Base-by-base conservation (phyloP, 75 land plant species). In the Larix kaempferi region DNA sequence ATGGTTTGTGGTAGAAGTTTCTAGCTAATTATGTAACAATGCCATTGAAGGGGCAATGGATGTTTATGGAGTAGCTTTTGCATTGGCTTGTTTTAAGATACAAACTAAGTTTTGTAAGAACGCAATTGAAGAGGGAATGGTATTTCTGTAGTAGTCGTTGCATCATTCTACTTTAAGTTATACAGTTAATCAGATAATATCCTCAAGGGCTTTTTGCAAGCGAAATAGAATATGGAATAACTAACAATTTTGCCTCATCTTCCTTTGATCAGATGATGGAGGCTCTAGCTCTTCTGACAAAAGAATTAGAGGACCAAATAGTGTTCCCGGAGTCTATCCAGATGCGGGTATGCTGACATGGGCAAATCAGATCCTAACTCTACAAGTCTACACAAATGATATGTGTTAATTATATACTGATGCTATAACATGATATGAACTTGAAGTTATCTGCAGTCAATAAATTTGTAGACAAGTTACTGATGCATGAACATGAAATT, bases 341-440 rank as follows among this genome's bases (percentile, higher is more conserved):
- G 91, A 89, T 76, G 25, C 88, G 79, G 88, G 94, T 92, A 82
- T 84, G 88, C 57, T 41, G 13, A 56, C 14, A 21, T 33, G n/a
- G 5, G 10, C 12, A 69, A 69, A 69, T 69, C 33, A 39, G 52
- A 69, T 44, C 44, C 37, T 39, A 19, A 29, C 33, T 72, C 22
- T 25, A 22, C 62, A 0, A 22, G 25, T 74, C n/a, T 57, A 74
- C 23, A 26, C 57, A n/a, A 22, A 44, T 69, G 72, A 69, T 19
- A 69, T 69, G 52, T 44, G 22, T 17, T 69, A 29, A 63, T 64
- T 62, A 15, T 29, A 64, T 19, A 33, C 6, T 69, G 49, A 17
- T 62, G 41, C 7, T 0, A 6, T 35, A 66, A 44, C 8, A 44
- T 7, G 41, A 66, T 35, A 66, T 44, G 52, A 15, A 35, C 14